Conservation (phyloP, 2,329 filamentous ascomycete species). For the Ambrosiella xylebori region DNA sequence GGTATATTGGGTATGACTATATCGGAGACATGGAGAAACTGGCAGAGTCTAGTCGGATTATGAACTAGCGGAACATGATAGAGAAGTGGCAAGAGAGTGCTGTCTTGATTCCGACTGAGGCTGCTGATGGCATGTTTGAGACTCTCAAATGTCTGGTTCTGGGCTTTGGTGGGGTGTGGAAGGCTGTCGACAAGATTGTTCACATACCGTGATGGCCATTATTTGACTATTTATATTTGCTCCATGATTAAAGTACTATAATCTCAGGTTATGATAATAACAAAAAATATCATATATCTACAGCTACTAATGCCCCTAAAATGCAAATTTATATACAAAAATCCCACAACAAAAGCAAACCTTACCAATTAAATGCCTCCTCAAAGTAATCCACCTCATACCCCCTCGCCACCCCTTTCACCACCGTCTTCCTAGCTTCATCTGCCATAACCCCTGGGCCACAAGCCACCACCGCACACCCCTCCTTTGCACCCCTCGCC, state of each 20-base stretch:
- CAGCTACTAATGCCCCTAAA: neutral
- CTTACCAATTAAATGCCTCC: conserved; percentile 27
- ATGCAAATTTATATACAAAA: neutral
- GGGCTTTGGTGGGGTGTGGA: conserved; percentile 6
- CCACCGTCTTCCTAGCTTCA: conserved; percentile 23
- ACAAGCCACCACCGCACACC: conserved; percentile 27
- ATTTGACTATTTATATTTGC: neutral
- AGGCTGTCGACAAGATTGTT: conserved; percentile 2
- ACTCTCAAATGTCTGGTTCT: neutral
- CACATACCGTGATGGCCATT: neutral
- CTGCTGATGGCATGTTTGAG: neutral
- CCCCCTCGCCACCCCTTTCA: conserved; percentile 18
- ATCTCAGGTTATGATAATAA: neutral
- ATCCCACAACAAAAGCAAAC: neutral
- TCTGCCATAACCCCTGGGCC: conserved; percentile 29
- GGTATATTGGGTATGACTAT: conserved; percentile 59
- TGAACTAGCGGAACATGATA: conserved; percentile 69
- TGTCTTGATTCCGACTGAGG: neutral
- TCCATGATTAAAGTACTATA: no score
- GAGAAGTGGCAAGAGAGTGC: conserved; percentile 51
- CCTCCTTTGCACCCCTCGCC: conserved; percentile 1
- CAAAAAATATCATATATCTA: neutral
- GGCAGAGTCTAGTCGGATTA: conserved; percentile 53
- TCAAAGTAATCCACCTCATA: conserved; percentile 25
- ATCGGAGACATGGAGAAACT: conserved; percentile 61